A percentile compares a stretch with the other conserved stretches of the same genome.
Conservation (phyloP, 768 basidiomycete genomes). For the Ramaria rubella region DNA sequence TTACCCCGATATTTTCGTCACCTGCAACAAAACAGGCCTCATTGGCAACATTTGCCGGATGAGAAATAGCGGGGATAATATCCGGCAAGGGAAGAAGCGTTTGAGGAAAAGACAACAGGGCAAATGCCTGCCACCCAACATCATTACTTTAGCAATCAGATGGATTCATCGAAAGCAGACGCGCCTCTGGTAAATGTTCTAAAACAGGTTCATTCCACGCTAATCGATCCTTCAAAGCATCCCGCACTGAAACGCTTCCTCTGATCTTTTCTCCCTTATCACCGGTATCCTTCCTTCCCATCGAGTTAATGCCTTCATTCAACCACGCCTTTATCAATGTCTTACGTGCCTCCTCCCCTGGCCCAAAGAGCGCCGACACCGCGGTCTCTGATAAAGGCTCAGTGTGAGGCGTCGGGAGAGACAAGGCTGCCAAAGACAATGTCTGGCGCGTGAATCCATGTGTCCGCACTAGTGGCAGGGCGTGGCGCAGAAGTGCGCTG, state of each 20-base stretch:
- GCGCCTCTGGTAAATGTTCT: constrained; percentile 58
- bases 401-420: constrained; percentile 43
- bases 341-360: constrained; percentile 56
- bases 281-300: constrained; percentile 24
- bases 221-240: constrained; percentile 51
- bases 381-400: constrained; percentile 64
- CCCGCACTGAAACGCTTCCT: constrained; percentile 31
- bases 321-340: constrained; percentile 71
- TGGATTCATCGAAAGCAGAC: constrained; percentile 13
- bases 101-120: constrained; percentile 50
- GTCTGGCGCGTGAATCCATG: constrained; percentile 74
- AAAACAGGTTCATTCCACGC: constrained; percentile 64
- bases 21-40: constrained; percentile 57
- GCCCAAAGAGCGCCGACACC: constrained; percentile 67
- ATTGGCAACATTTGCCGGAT: constrained; percentile 57
- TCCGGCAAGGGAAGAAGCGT: constrained; percentile 48
- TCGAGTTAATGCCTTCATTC: constrained; percentile 51
- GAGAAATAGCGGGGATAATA: constrained; percentile 51
- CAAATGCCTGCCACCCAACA: constrained; percentile 53
- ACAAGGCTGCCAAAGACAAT: constrained; percentile 56
- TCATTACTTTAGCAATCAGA: not conserved
- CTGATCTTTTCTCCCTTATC: constrained; percentile 15
- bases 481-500: constrained; percentile 45
- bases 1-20: constrained; percentile 53
- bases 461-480: constrained; percentile 54